These are phyloP conservation scores for Xylona heveae DNA, from an alignment of 495 filamentous ascomycete genomes.

Conservation along the genomic window DNA sequence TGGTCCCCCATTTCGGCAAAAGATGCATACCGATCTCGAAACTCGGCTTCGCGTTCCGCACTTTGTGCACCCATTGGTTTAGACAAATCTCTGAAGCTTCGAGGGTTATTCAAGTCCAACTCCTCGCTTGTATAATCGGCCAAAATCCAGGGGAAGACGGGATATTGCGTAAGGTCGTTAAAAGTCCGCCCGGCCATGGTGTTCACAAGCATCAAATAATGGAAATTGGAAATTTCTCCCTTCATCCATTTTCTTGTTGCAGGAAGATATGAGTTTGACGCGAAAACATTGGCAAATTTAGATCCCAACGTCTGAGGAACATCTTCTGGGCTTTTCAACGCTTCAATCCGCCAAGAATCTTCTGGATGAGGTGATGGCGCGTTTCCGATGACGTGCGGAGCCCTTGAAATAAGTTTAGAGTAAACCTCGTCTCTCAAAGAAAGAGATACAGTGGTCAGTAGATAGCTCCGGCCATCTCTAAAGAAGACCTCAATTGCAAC, in stretches of 20 bases:
- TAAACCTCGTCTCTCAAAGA: constrained; percentile 58
- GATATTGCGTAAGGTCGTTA: constrained; percentile 95
- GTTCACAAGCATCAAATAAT: constrained; percentile 95
- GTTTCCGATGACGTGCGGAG: constrained; percentile 47
- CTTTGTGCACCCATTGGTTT: constrained; percentile 97
- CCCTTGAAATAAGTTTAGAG: constrained; percentile 47
- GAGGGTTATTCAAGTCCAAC: constrained; percentile 63
- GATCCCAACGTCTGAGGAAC: constrained; percentile 64
- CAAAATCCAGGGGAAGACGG: constrained; percentile 93
- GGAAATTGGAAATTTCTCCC: constrained; percentile 94
- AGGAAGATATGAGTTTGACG: constrained; percentile 45
- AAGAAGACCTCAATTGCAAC: constrained; percentile 94
- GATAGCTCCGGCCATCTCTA: constrained; percentile 83
- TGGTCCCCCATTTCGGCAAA: constrained; percentile 83
- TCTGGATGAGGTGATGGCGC: constrained; percentile 29
- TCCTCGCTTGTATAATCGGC: constrained; percentile 96
- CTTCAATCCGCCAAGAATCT: constrained; percentile 76
- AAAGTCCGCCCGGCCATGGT: constrained; percentile 94
- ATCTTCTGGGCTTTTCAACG: constrained; percentile 63
- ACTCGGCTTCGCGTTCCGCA: constrained; percentile 46
- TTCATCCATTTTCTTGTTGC: constrained; percentile 79
- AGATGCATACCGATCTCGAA: constrained; percentile 61
- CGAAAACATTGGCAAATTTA: constrained; percentile 90
- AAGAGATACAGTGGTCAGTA: constrained; percentile 61
- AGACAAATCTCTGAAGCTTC: constrained; percentile 72